phyloP scores from a whole-genome alignment of 495 filamentous ascomycete genomes.

The Oidiodendron maius region DNA sequence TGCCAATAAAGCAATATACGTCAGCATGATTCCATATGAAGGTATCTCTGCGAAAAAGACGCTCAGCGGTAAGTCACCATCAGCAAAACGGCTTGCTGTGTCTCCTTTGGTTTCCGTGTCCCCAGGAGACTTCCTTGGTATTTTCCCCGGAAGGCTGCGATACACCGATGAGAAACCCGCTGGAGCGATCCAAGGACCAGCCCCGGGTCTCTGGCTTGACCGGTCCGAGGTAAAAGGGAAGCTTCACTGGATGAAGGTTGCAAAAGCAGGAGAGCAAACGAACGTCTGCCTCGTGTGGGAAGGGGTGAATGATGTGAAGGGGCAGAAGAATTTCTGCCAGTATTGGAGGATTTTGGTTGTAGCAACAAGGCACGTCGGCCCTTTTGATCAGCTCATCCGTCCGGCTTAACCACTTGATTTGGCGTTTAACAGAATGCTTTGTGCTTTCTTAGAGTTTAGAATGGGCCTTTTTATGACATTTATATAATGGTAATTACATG shows the following conservation, averaged over 20 bases:
- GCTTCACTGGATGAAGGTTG: conserved; percentile 1
- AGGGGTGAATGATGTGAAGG: neutral
- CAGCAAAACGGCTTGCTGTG: neutral
- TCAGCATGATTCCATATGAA: neutral
- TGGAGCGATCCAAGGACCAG: no score
- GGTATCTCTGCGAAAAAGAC: neutral
- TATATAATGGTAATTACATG: no score
- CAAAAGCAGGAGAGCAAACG: neutral
- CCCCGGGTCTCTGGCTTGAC: conserved; percentile 1
- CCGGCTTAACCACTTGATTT: no score
- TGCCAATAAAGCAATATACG: conserved; percentile 1
- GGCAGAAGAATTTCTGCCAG: neutral
- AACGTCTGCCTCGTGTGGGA: conserved; percentile 1
- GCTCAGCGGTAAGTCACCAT: neutral
- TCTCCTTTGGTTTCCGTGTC: no score
- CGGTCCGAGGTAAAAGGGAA: conserved; percentile 1
- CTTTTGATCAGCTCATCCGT: conserved; percentile 1
- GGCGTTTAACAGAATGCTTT: no score
- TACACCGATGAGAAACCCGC: neutral
- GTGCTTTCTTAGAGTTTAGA: no score
- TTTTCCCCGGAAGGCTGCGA: neutral
- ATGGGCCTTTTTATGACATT: no score
- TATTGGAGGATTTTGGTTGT: no score
- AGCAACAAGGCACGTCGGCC: neutral
- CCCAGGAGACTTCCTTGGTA: neutral